Evolutionary conservation across 1,139 yeast genomes (phyloP), one percentile per base, ranked within the genome.

Genomic region (Chernovozyma aurita): DNA sequence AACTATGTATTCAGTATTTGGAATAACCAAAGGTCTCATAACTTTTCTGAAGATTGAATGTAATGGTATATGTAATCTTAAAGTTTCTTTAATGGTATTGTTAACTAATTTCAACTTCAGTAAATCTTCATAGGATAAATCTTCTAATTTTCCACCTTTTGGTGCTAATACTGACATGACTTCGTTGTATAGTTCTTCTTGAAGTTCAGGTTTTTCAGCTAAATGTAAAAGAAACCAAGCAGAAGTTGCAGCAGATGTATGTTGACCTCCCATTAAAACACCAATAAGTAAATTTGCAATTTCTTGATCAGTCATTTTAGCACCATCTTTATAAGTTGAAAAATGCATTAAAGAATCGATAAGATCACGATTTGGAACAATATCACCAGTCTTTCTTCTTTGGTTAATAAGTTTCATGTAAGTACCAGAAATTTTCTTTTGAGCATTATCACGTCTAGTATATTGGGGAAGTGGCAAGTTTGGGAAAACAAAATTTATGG

Each of bases 241-340:
- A 33, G 96, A 85, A 18, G 98, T 92, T 20, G 97, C 77, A 33
- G 97, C 95, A 49, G 95, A 85, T 22, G 99, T 94, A 63, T 92
- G 99, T 68, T 92, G 99, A 43, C 98, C 99, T 50, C 98, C 99
- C 99, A 92, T 92, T 45, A 94, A 74, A 38, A 94, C 81, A 59
- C 97, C 99, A 61, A 92, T 92, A 63, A 88, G 72, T 59, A 94
- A 72, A 63, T 90, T 85, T 30, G 97, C 95, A 56, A 92, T 87
- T 65, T 92, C 95, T 58, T 82, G 82, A 59, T 94, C 98, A 28
- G 96, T 82, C 97, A 92, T 88, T 53, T 76, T 74, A 32, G 80
- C 80, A 48, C 98, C 98, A 57, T 92, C 98, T 60, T 85, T 88
- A 67, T 92, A 92, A 42, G 87, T 79, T 31, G 92, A 83, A 50